Base-by-base conservation (phyloP, 2,329 filamentous ascomycete genomes). In the Penicillium sp. region DNA sequence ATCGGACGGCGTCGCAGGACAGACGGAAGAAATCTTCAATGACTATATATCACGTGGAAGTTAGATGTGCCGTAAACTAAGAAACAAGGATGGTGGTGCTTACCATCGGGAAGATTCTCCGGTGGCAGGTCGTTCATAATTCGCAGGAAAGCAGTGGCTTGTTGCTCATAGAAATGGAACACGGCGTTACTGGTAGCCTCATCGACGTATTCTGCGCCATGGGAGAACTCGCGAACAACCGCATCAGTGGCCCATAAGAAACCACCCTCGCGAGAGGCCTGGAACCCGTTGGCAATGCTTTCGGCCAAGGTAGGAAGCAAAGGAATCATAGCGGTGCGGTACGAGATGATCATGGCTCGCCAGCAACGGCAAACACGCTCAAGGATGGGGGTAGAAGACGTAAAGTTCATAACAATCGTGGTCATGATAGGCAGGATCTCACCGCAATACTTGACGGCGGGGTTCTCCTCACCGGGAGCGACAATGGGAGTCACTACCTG, bases 171-270 rank as follows among this genome's bases (percentile, higher is more conserved):
- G 80, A 99, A 99, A 60, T 87, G 86, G 79, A 96, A 99, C 58
- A 99, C 96, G 65, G 90, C 90, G 57, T 92, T 88, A 16, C 91
- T 91, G 6, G 92, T 96, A n/a, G 85, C 82, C 54, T 89, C 84
- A 57, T 94, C 89, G 22, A 98, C 91, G 62, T 91, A 87, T 68
- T 97, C 93, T 45, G 91, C 87, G 45, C 94, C 93, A 69, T 96
- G 92, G 0, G 92, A 95, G 73, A 98, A 99, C 76, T 99, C 95
- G 61, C 95, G 90, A 33, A 99, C 85, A 64, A 99, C 96, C 8
- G 94, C 92, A 66, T 93, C 91, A 2, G 94, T 97, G 1, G 95
- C 94, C 95, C 95, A 99, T n/a, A 99, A 83, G 83, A 99, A 99
- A 75, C 94, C 97, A 13, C 95, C 95, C 78, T 99, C 94, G 62